Conservation (phyloP, 345 rosid genomes). For the Eucalyptus victrix region DNA sequence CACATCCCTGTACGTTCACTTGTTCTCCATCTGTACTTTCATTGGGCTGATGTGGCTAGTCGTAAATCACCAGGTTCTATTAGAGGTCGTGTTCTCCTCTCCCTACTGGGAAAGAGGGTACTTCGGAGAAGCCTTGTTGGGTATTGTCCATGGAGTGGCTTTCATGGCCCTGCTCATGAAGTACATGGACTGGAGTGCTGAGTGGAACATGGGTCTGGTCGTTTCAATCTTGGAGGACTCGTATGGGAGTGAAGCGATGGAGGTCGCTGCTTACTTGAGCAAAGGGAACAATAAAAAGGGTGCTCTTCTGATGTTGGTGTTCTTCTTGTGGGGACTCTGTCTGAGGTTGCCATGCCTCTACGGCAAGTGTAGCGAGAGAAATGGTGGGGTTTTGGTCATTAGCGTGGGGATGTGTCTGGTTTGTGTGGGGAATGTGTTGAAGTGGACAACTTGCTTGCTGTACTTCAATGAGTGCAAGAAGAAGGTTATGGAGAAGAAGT, state of each 20-base stretch:
- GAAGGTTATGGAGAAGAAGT: background rate
- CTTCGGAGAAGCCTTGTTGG: background rate
- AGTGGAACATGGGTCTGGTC: conserved; percentile 32
- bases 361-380: conserved; percentile 1
- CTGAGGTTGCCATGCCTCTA: conserved; percentile 14
- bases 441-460: background rate
- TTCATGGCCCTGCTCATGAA: conserved; percentile 7
- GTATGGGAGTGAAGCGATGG: conserved; percentile 13
- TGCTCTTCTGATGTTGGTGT: conserved; percentile 11
- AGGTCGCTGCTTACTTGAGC: conserved; percentile 7
- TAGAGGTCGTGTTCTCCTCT: background rate
- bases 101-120: background rate
- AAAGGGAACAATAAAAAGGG: conserved; percentile 9
- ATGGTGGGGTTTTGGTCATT: background rate
- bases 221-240: conserved; percentile 18
- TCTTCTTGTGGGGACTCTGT: conserved; percentile 1
- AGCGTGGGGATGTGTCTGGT: background rate
- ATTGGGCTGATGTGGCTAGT: conserved; percentile 12
- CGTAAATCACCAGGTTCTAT: background rate
- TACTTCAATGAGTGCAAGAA: background rate
- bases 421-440: background rate
- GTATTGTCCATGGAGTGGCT: background rate
- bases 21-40: conserved; percentile 7
- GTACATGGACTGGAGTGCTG: conserved; percentile 27
- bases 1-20: background rate